Evolutionary conservation across 768 basidiomycete genomes (phyloP).

Genomic region (Suillus discolor): DNA sequence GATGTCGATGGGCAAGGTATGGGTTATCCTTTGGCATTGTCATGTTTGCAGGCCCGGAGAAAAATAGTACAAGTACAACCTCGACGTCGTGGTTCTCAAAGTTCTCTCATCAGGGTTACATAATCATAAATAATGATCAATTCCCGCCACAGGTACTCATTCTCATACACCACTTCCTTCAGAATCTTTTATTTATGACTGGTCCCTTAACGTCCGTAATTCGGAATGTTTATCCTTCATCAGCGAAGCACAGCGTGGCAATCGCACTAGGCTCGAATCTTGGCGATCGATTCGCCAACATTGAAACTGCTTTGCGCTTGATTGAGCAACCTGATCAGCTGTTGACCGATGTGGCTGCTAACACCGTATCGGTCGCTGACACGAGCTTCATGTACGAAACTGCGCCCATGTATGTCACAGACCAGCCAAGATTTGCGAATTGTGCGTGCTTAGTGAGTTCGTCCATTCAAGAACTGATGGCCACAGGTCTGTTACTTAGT

Average conservation of each 20-base stretch:
- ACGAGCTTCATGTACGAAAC: conserved; percentile 95
- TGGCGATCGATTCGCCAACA: conserved; percentile 82
- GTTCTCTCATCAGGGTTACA: neutral
- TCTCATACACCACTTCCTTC: neutral
- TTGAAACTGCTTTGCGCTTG: conserved; percentile 73
- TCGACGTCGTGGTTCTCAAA: neutral
- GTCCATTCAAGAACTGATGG: neutral
- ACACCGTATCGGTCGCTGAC: conserved; percentile 52
- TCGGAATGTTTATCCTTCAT: neutral
- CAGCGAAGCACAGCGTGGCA: conserved; percentile 44
- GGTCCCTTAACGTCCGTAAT: neutral
- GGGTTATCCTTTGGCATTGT: conserved; percentile 44
- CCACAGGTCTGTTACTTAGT: conserved; percentile 2
- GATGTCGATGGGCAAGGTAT: conserved; percentile 50
- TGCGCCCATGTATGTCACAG: conserved; percentile 92
- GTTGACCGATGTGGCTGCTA: conserved; percentile 22
- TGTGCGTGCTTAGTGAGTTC: conserved; percentile 83
- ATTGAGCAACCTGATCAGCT: conserved; percentile 55
- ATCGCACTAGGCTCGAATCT: conserved; percentile 91
- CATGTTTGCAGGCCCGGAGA: neutral
- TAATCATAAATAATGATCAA: neutral
- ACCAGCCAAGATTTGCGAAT: conserved; percentile 89
- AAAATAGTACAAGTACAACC: neutral
- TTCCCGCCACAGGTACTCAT: too few species aligned
- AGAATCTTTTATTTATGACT: neutral